A percentile compares a stretch with the other conserved stretches of the same genome.
Evolutionary conservation across 352 stramenopile species (phyloP).

Genomic region (Peronospora tabacina): DNA sequence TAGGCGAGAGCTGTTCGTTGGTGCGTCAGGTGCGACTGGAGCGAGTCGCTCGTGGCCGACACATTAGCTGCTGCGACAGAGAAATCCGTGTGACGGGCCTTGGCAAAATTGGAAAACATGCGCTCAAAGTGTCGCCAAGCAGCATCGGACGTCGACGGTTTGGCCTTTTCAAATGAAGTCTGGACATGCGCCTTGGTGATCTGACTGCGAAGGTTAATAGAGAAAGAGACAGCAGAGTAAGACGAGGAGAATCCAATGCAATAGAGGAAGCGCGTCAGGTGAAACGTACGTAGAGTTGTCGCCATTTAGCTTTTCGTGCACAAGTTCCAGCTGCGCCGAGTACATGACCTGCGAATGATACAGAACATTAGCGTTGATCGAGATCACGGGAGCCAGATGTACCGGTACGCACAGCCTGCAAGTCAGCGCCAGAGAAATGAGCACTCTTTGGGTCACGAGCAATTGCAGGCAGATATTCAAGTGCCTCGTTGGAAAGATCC

Average conservation of each 20-base stretch:
- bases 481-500: slow-evolving; percentile 55
- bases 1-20: slow-evolving; percentile 64
- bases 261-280: background rate
- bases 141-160: slow-evolving; percentile 59
- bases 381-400: background rate
- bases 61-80: slow-evolving; percentile 45
- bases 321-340: slow-evolving; percentile 89
- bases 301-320: slow-evolving; percentile 84
- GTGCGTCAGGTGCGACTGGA: slow-evolving; percentile 51
- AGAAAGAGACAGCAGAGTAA: background rate
- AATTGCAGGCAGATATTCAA: slow-evolving; percentile 73
- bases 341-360: slow-evolving; percentile 75
- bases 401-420: slow-evolving; percentile 77
- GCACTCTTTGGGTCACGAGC: slow-evolving; percentile 52
- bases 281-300: slow-evolving; percentile 44
- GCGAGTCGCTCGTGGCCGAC: slow-evolving; percentile 33
- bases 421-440: slow-evolving; percentile 88
- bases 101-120: slow-evolving; percentile 65
- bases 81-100: slow-evolving; percentile 64
- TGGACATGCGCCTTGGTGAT: slow-evolving; percentile 56
- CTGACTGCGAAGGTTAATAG: slow-evolving; percentile 20
- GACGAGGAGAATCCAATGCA: background rate
- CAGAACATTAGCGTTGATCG: slow-evolving; percentile 1
- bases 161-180: slow-evolving; percentile 51
- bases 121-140: slow-evolving; percentile 55